These are phyloP conservation scores for Suillus alpinus DNA, from an alignment of 768 basidiomycete genomes.

Conservation along the genomic window DNA sequence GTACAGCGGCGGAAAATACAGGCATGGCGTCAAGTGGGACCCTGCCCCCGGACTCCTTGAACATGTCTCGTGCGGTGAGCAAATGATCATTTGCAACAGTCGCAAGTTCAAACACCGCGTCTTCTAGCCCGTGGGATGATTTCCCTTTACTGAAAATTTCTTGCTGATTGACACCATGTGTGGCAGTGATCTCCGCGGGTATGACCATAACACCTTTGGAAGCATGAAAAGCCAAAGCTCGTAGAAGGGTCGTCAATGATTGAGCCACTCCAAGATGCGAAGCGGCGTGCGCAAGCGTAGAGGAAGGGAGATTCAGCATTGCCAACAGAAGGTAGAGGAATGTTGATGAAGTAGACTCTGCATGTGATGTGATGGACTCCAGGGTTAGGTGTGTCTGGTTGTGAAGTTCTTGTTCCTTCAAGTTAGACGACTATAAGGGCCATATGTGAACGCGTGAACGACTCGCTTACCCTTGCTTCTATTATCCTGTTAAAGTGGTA, in stretches of 20 bases:
- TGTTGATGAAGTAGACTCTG: conserved; percentile 79
- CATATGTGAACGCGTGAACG: not conserved
- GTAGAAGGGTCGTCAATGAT: conserved; percentile 66
- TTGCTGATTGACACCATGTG: conserved; percentile 75
- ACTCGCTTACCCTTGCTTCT: conserved; percentile 68
- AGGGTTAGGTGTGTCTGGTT: conserved; percentile 63
- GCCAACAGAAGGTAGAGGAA: conserved; percentile 75
- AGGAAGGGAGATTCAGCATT: conserved; percentile 54
- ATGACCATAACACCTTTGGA: conserved; percentile 69
- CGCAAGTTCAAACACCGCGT: conserved; percentile 84
- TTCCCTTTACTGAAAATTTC: conserved; percentile 63
- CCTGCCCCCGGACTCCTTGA: conserved; percentile 49
- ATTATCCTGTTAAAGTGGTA: conserved; percentile 84
- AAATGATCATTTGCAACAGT: conserved; percentile 79
- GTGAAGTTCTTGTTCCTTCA: conserved; percentile 64
- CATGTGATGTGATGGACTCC: conserved; percentile 67
- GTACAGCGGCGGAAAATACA: conserved; percentile 68
- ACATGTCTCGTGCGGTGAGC: conserved; percentile 68
- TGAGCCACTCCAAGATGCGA: conserved; percentile 81
- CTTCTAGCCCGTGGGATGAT: conserved; percentile 58
- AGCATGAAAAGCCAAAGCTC: conserved; percentile 76
- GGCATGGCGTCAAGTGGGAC: conserved; percentile 63
- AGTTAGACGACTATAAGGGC: conserved; percentile 20
- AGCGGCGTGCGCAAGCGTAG: conserved; percentile 67
- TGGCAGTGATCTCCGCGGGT: conserved; percentile 79